Evolutionary conservation across 1,284 basidiomycete species (phyloP), one percentile per base, ranked within the genome.

Genomic region (Apiotrichum laibachii): DNA sequence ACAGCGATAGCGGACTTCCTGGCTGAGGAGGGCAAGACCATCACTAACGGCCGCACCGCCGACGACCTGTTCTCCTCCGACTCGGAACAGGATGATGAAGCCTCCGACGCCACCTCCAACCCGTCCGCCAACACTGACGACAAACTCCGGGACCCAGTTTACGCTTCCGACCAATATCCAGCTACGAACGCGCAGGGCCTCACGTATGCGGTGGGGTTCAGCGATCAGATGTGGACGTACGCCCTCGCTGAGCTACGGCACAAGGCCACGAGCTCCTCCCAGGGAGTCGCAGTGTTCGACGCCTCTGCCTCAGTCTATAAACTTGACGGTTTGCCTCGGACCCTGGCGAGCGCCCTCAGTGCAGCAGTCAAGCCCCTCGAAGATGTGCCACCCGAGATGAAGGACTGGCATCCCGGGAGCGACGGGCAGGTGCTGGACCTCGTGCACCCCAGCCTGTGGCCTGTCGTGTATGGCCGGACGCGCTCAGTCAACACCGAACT

Each of bases 391-490:
- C 40, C n/a, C n/a, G n/a, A n/a, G n/a, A n/a, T n/a, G n/a, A n/a
- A 47, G 26, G 47, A 59, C 57, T 54, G 53, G 53, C 57, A 57
- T 40, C 56, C 56, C 10, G 56, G 56, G 18, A 31, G 33, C 33
- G 34, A 57, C 45, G 42, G 43, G 8, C 34, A 34, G 35, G 52
- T 59, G 3, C 57, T 59, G 43, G 52, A 59, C 48, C 57, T 59
- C 35, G 57, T 59, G 15, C 52, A 59, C 48, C 57, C 57, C 11
- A 45, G 42, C 7, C 52, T 59, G 19, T 59, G 48, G 34, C 57
- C 57, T 18, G 26, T 59, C 18, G 57, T 59, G 12, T 54, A 50
- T 9, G 52, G 52, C 21, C 26, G 52, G 21, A 39, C 44, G 16
- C 26, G 16, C 1, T 21, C 11, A 0, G 11, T 22, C 5, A 19